Evolutionary conservation across 164 flowering plant species (phyloP).

Genomic region (Vitis rotundifolia): DNA sequence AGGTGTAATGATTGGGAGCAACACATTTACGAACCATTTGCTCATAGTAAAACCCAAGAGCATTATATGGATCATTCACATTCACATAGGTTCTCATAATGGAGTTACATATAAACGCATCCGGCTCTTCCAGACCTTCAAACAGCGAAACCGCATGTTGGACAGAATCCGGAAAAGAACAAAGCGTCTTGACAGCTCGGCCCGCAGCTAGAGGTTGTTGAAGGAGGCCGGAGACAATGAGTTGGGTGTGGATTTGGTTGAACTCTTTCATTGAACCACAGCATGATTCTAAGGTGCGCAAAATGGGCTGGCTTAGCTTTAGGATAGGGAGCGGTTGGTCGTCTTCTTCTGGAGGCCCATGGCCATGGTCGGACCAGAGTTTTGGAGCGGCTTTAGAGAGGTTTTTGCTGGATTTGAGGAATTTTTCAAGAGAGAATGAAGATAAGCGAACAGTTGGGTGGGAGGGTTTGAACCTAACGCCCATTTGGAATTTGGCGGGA

Average conservation of each 20-base stretch:
- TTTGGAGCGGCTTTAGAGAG: conserved; percentile 35
- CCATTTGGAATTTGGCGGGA: conserved; percentile 10
- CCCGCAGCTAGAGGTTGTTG: conserved; percentile 50
- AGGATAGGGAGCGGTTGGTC: conserved; percentile 13
- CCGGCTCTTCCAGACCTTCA: conserved; percentile 40
- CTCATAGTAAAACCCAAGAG: conserved; percentile 38
- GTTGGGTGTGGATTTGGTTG: conserved; percentile 55
- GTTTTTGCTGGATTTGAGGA: conserved; percentile 38
- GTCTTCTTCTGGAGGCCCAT: not conserved
- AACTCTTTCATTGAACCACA: conserved; percentile 16
- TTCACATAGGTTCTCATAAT: conserved; percentile 48
- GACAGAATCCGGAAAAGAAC: conserved; percentile 25
- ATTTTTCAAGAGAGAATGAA: conserved; percentile 32
- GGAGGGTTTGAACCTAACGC: conserved; percentile 12
- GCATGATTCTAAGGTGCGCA: conserved; percentile 49
- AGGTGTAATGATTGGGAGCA: conserved; percentile 55
- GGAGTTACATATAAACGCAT: conserved; percentile 66
- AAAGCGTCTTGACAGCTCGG: conserved; percentile 55
- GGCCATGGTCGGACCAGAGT: conserved; percentile 28
- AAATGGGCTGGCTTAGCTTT: conserved; percentile 42
- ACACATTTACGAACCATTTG: conserved; percentile 37
- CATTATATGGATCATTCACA: conserved; percentile 33
- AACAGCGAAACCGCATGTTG: conserved; percentile 40
- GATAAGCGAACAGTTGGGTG: conserved; percentile 4
- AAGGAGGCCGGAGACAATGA: conserved; percentile 47